Evolutionary conservation across 495 filamentous ascomycete genomes (phyloP).

Genomic region (Cercophora samala): DNA sequence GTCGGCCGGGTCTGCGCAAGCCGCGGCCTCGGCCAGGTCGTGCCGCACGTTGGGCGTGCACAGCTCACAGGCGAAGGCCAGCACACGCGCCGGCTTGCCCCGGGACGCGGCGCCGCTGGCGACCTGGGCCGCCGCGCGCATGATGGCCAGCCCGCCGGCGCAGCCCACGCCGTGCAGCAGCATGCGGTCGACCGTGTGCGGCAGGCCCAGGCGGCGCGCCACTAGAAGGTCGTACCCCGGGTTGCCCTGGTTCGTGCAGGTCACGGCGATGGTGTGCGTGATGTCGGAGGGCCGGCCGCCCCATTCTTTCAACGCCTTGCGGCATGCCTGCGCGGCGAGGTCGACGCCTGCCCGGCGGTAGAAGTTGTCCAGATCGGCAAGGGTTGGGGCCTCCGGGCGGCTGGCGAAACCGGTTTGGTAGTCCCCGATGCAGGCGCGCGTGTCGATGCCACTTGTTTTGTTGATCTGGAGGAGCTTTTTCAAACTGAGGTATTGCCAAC

Average conservation of each 20-base stretch:
- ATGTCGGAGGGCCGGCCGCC: slow-evolving; percentile 12
- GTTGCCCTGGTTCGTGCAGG: too few relatives aligned
- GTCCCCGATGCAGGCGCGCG: neutral
- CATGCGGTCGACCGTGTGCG: too few relatives aligned
- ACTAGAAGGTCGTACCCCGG: too few relatives aligned
- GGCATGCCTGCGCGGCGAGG: slow-evolving; percentile 7
- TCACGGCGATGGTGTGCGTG: too few relatives aligned
- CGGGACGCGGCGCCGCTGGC: too few relatives aligned
- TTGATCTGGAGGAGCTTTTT: slow-evolving; percentile 11
- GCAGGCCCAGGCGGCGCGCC: too few relatives aligned
- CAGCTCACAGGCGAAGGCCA: slow-evolving; percentile 46
- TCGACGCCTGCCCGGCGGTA: neutral
- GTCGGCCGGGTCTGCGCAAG: slow-evolving; percentile 23
- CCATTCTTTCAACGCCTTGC: slow-evolving; percentile 1
- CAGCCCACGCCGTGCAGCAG: too few relatives aligned
- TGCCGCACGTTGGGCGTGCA: slow-evolving; percentile 38
- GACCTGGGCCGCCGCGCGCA: too few relatives aligned
- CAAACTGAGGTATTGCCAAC: neutral
- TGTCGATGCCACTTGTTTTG: slow-evolving; percentile 1
- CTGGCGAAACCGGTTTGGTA: neutral
- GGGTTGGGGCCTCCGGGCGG: neutral
- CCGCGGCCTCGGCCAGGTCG: slow-evolving; percentile 36
- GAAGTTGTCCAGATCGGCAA: neutral
- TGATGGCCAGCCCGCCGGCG: too few relatives aligned
- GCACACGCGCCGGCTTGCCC: slow-evolving; percentile 16